These are phyloP conservation scores for Suillus occidentalis DNA, from an alignment of 768 basidiomycete genomes.

Conservation along the genomic window DNA sequence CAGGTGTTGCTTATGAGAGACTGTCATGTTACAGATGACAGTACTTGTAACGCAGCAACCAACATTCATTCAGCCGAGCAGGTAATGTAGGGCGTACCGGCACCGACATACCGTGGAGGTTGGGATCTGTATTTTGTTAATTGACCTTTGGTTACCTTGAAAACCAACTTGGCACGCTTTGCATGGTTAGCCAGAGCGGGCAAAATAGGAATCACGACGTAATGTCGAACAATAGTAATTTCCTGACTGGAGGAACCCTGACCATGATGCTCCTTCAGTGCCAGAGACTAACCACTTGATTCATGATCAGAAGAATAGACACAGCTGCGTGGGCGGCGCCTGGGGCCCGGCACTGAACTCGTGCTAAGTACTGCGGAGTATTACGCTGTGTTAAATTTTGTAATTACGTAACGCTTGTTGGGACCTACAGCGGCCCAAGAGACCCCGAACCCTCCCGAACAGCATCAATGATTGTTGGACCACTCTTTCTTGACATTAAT, in stretches of 20 bases:
- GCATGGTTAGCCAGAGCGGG: neutral
- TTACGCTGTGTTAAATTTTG: neutral
- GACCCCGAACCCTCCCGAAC: constrained; percentile 3
- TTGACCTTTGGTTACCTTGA: neutral
- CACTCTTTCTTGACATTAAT: neutral
- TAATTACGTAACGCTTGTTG: neutral
- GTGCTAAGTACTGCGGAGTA: neutral
- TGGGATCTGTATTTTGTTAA: neutral
- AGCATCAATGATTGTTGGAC: neutral
- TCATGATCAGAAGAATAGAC: neutral
- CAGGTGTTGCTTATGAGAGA: neutral
- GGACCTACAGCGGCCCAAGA: neutral
- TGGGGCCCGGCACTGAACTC: too few species aligned
- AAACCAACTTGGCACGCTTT: neutral
- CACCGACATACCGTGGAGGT: neutral
- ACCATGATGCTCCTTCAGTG: too few species aligned
- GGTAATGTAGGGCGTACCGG: neutral
- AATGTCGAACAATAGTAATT: neutral
- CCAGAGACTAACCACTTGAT: neutral
- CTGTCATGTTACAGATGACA: neutral
- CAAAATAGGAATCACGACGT: neutral
- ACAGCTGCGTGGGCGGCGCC: neutral
- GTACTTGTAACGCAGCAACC: neutral
- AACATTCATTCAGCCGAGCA: neutral
- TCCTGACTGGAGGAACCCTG: neutral